These are phyloP conservation scores for Teunomyces pallodes DNA, from an alignment of 805 yeast species.

Conservation along the genomic window DNA sequence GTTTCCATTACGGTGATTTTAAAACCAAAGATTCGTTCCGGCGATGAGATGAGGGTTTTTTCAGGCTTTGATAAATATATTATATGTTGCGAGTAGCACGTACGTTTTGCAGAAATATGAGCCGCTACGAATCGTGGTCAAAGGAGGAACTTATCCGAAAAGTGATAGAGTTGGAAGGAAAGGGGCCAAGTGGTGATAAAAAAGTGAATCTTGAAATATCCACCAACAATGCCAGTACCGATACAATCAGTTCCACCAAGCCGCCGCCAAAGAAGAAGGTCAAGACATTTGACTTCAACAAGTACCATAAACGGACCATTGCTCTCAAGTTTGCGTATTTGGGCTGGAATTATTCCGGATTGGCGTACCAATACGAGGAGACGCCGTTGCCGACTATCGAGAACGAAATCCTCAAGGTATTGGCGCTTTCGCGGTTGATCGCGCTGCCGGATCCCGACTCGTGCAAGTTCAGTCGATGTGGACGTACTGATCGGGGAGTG, in stretches of 20 bases:
- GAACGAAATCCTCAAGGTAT: conserved; percentile 66
- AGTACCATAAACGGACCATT: conserved; percentile 60
- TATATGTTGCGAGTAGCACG: background rate
- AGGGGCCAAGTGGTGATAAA: no score
- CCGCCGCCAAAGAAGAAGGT: conserved; percentile 18
- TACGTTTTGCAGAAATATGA: background rate
- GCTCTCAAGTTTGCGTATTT: conserved; percentile 83
- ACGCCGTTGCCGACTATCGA: conserved; percentile 89
- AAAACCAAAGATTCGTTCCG: background rate
- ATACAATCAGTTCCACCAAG: background rate
- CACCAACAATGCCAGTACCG: background rate
- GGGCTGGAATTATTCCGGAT: conserved; percentile 94
- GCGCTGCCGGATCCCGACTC: conserved; percentile 56
- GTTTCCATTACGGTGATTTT: conserved; percentile 17
- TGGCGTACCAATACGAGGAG: conserved; percentile 74
- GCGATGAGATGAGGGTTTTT: conserved; percentile 4
- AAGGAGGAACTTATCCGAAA: conserved; percentile 60
- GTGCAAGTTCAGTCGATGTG: conserved; percentile 83
- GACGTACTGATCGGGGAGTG: conserved; percentile 94
- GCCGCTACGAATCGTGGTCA: conserved; percentile 58
- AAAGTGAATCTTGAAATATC: background rate
- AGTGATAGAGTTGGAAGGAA: conserved; percentile 54
- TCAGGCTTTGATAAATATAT: conserved; percentile 9
- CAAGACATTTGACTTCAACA: conserved; percentile 63
- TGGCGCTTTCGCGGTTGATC: conserved; percentile 65